Conservation (phyloP, 306 rosid species). For the Fragaria iinumae region DNA sequence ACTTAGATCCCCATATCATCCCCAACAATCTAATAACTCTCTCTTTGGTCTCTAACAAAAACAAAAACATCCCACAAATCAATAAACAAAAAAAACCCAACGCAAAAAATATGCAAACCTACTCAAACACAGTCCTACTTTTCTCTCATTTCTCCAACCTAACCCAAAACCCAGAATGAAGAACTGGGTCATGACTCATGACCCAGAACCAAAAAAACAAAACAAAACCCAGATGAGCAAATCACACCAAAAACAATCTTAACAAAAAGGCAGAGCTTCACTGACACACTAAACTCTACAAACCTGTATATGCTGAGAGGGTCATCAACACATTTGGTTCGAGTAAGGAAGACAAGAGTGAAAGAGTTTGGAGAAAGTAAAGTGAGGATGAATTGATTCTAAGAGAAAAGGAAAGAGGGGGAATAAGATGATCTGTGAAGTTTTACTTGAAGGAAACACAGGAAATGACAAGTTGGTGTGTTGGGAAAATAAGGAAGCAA, state of each 20-base stretch:
- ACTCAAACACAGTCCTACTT: conserved; percentile 19
- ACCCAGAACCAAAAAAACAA: conserved; percentile 3
- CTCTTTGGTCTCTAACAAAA: neutral
- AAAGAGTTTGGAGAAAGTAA: conserved; percentile 25
- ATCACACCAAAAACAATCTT: conserved; percentile 7
- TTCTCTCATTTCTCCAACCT: conserved; percentile 26
- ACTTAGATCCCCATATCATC: conserved; percentile 1
- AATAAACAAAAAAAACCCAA: neutral
- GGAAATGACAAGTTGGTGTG: neutral
- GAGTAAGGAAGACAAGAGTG: conserved; percentile 11
- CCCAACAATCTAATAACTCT: neutral
- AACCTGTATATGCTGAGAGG: conserved; percentile 37
- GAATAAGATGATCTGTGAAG: conserved; percentile 1
- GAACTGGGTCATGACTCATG: conserved; percentile 16
- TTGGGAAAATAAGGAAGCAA: neutral
- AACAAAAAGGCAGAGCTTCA: neutral
- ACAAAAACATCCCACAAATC: neutral
- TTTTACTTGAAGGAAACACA: neutral
- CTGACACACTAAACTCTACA: conserved; percentile 8
- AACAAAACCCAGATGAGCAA: conserved; percentile 26
- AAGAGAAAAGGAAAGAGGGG: conserved; percentile 17
- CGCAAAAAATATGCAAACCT: conserved; percentile 8
- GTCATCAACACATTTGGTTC: conserved; percentile 21
- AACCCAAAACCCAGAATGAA: conserved; percentile 25
- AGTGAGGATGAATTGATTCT: conserved; percentile 19